Evolutionary conservation across 1,284 basidiomycete species (phyloP).

Genomic region (Flammula alnicola): DNA sequence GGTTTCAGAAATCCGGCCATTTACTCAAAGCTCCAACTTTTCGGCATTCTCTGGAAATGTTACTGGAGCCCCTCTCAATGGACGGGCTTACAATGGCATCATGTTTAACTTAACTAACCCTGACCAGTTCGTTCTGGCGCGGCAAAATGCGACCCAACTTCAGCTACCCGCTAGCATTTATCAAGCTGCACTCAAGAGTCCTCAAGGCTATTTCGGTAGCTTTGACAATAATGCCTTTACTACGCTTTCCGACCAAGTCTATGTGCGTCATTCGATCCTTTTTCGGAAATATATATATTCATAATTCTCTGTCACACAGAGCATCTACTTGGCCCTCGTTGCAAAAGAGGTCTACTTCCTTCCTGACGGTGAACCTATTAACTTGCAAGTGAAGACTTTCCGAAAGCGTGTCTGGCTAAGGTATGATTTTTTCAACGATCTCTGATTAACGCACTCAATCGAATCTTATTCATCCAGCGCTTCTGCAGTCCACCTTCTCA

Average conservation of each 20-base stretch:
- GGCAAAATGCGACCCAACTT: constrained; percentile 46
- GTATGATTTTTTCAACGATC: constrained; percentile 31
- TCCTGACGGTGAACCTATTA: constrained; percentile 35
- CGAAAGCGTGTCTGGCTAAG: constrained; percentile 50
- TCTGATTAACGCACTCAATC: not conserved
- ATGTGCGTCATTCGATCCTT: constrained; percentile 41
- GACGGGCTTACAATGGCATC: constrained; percentile 55
- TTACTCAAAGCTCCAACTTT: constrained; percentile 42
- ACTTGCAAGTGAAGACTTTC: constrained; percentile 45
- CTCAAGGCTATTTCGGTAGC: constrained; percentile 40
- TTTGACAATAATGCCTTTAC: constrained; percentile 46
- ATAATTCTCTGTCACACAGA: constrained; percentile 29
- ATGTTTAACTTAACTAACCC: constrained; percentile 46
- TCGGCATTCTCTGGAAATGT: constrained; percentile 46
- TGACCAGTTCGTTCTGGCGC: constrained; percentile 39
- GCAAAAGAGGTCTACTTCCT: constrained; percentile 57
- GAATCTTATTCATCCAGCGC: constrained; percentile 31
- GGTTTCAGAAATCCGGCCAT: constrained; percentile 42
- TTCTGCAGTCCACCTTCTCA: constrained; percentile 49
- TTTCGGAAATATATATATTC: not conserved
- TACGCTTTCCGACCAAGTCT: constrained; percentile 43
- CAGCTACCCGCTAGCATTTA: constrained; percentile 56
- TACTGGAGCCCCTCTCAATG: constrained; percentile 46
- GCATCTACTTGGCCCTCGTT: constrained; percentile 53
- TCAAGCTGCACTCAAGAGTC: constrained; percentile 45